These are phyloP conservation scores for Allomyces javanicus DNA, from an alignment of 192 early-diverging fungal species.

Conservation along the genomic window DNA sequence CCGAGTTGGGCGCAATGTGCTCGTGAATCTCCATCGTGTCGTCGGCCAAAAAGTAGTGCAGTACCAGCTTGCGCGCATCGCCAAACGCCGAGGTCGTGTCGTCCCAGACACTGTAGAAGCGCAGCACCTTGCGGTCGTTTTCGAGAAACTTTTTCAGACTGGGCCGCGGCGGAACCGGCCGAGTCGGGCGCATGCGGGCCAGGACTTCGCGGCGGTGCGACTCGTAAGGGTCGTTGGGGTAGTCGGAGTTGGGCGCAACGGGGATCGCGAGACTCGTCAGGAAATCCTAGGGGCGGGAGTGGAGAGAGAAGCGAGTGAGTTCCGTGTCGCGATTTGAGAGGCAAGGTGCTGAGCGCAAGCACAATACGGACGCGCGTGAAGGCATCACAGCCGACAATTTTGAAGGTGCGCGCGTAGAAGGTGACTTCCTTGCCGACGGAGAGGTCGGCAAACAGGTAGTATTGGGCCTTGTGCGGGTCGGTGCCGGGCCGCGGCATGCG, in stretches of 20 bases:
- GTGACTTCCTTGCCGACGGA: constrained; percentile 5
- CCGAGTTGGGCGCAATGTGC: constrained; percentile 1
- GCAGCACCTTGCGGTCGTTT: constrained; percentile 5
- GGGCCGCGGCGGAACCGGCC: not conserved
- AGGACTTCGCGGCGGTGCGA: not conserved
- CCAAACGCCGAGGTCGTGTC: constrained; percentile 1
- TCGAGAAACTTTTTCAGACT: constrained; percentile 2
- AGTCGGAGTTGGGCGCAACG: constrained; percentile 3
- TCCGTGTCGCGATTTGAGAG: too few relatives aligned
- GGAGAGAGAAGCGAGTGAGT: too few relatives aligned
- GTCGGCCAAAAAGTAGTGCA: constrained; percentile 6
- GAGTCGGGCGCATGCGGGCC: constrained; percentile 1
- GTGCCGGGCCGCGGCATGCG: constrained; percentile 1
- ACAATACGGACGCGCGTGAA: constrained; percentile 4
- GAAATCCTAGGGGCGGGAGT: not conserved
- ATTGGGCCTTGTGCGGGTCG: constrained; percentile 1
- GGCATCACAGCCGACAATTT: constrained; percentile 5
- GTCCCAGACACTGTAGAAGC: constrained; percentile 7
- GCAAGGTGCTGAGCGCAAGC: not conserved
- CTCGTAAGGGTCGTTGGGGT: constrained; percentile 3
- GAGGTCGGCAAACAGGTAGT: constrained; percentile 4
- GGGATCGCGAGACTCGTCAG: constrained; percentile 1
- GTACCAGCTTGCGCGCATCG: constrained; percentile 3
- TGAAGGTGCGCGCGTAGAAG: constrained; percentile 3
- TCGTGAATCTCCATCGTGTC: constrained; percentile 4